A percentile compares a stretch with the other conserved stretches of the same genome.
Evolutionary conservation across 345 rosid species (phyloP).

Genomic region (Rhizophora mangle): DNA sequence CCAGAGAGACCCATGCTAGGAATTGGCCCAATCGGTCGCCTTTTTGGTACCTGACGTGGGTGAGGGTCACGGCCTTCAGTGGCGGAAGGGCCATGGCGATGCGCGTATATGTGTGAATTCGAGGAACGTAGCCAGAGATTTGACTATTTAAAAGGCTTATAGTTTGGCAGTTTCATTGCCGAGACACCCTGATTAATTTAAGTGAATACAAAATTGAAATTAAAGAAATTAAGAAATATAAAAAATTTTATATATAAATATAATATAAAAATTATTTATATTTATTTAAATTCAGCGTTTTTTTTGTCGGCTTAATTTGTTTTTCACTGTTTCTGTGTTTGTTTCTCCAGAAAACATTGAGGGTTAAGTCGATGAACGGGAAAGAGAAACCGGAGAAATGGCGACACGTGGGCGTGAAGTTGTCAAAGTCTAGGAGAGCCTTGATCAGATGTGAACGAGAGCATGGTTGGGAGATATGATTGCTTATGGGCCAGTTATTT

Average conservation of each 20-base stretch:
- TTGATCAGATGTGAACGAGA: not conserved
- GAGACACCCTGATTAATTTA: no score
- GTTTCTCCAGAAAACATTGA: slow-evolving; percentile 9
- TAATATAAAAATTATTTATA: no score
- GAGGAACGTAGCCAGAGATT: no score
- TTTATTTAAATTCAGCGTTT: no score
- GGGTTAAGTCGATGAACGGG: not conserved
- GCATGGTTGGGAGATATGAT: no score
- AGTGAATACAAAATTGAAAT: not conserved
- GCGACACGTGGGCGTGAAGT: slow-evolving; percentile 2
- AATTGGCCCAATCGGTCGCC: slow-evolving; percentile 81
- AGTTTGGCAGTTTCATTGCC: not conserved
- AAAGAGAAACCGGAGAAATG: not conserved
- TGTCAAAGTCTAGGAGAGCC: not conserved
- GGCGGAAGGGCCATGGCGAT: slow-evolving; percentile 15
- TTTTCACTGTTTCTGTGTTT: not conserved
- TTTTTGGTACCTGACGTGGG: slow-evolving; percentile 75
- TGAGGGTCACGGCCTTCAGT: slow-evolving; percentile 76
- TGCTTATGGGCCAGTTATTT: no score
- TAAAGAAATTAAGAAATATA: not conserved
- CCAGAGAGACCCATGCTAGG: slow-evolving; percentile 88
- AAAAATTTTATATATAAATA: no score
- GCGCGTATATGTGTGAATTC: not conserved
- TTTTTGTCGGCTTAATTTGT: no score
- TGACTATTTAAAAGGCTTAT: no score